Percentiles rank a stretch among this genome's conserved stretches.
Evolutionary conservation across 208 protist species (phyloP).

Genomic region (Acanthamoeba sp.): DNA sequence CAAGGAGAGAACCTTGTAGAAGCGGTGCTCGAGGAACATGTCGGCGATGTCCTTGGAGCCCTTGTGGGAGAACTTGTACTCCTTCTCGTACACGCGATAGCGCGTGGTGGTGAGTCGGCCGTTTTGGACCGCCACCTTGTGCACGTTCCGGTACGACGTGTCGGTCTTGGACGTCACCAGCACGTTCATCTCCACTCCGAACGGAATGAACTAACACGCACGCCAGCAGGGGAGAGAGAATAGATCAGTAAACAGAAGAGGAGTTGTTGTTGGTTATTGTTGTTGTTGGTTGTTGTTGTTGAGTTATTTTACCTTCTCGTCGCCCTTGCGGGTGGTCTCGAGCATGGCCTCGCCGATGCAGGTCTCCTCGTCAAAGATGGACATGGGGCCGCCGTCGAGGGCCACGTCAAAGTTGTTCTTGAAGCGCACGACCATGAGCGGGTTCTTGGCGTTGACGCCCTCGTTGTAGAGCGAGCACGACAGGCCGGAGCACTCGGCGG

Average conservation of each 20-base stretch:
- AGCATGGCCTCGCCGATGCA: slow-evolving; percentile 35
- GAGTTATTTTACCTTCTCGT: not conserved
- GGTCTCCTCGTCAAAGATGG: slow-evolving; percentile 30
- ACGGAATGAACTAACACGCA: not conserved
- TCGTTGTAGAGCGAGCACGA: slow-evolving; percentile 30
- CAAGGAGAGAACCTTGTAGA: not conserved
- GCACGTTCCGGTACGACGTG: not conserved
- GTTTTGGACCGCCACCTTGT: not conserved
- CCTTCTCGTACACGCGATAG: slow-evolving; percentile 20
- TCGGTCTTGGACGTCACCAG: not conserved
- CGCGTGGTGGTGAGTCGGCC: not conserved
- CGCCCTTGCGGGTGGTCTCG: slow-evolving; percentile 27
- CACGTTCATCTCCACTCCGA: slow-evolving; percentile 16
- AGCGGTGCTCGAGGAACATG: slow-evolving; percentile 42
- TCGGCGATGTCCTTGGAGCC: slow-evolving; percentile 21
- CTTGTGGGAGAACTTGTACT: slow-evolving; percentile 29
- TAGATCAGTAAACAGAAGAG: too few relatives aligned
- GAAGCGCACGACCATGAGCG: slow-evolving; percentile 21
- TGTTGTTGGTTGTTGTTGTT: too few relatives aligned
- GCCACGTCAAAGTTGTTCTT: slow-evolving; percentile 40
- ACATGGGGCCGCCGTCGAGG: slow-evolving; percentile 8
- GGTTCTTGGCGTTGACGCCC: not conserved
- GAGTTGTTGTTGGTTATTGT: too few relatives aligned
- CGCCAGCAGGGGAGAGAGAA: too few relatives aligned
- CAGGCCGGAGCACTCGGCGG: not conserved